phyloP scores from a whole-genome alignment of 2,329 filamentous ascomycete species.

The Aspergillus intermedius region DNA sequence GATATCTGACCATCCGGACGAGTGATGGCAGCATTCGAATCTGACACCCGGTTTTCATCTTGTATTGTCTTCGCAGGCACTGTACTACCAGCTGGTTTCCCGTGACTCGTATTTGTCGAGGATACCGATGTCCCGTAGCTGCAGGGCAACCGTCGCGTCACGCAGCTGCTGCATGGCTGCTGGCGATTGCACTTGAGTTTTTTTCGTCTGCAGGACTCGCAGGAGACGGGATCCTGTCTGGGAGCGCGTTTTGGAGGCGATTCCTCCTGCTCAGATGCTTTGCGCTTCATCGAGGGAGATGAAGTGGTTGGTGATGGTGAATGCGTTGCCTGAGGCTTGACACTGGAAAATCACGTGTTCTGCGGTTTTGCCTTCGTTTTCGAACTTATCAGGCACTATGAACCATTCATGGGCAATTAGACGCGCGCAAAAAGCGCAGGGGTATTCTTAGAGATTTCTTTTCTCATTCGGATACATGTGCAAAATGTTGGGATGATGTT shows the following conservation, averaged over 20 bases:
- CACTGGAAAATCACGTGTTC: conserved; percentile 1
- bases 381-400: too few relatives aligned
- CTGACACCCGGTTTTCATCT: background rate
- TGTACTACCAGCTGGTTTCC: background rate
- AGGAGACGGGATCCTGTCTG: conserved; percentile 36
- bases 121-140: conserved; percentile 10
- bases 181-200: conserved; percentile 52
- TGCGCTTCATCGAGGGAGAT: conserved; percentile 18
- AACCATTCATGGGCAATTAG: too few relatives aligned
- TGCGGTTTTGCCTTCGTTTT: background rate
- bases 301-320: background rate
- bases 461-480: background rate
- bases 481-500: conserved; percentile 5
- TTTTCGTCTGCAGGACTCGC: conserved; percentile 32
- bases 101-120: too few relatives aligned
- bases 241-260: conserved; percentile 12
- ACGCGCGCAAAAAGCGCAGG: background rate
- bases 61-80: background rate
- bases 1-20: background rate
- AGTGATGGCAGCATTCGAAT: background rate
- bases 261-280: background rate
- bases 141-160: conserved; percentile 23
- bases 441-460: too few relatives aligned
- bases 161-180: conserved; percentile 46
- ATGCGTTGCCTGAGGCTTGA: background rate